phyloP scores from a whole-genome alignment of 1,284 basidiomycete genomes.

The Austropuccinia psidii region DNA sequence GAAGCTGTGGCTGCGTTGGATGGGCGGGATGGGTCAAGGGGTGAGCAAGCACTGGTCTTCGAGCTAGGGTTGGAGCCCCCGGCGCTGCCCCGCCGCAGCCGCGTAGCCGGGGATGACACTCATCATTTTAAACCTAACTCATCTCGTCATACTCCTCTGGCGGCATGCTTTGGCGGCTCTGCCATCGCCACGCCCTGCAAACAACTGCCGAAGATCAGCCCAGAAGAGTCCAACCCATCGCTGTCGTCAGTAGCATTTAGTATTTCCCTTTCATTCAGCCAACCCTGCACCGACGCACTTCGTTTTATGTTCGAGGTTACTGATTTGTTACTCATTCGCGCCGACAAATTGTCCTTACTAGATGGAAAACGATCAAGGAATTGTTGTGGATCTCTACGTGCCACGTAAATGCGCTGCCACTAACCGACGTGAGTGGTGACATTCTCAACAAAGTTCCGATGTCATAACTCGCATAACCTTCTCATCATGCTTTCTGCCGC shows the following conservation, averaged over 20 bases:
- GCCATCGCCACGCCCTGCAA: neutral
- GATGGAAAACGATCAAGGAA: conserved; percentile 58
- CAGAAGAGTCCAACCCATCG: neutral
- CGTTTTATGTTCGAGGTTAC: neutral
- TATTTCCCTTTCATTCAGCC: neutral
- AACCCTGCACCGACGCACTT: neutral
- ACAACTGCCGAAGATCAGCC: neutral
- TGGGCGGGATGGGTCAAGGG: no score
- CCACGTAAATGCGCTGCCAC: conserved; percentile 76
- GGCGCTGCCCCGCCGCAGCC: neutral
- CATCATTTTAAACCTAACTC: conserved; percentile 18
- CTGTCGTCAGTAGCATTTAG: neutral
- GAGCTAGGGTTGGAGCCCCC: no score
- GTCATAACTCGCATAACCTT: conserved; percentile 43
- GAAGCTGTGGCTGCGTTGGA: neutral
- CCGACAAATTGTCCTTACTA: neutral
- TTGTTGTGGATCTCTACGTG: conserved; percentile 99
- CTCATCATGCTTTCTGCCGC: neutral
- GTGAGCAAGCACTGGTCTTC: no score
- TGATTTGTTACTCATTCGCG: neutral
- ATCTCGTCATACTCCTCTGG: neutral
- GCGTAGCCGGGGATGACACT: neutral
- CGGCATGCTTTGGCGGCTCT: neutral
- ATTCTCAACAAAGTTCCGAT: conserved; percentile 44
- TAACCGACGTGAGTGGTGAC: conserved; percentile 23